These are phyloP conservation scores for Juglanconis oblonga DNA, from an alignment of 2,329 filamentous ascomycete genomes.

Conservation along the genomic window DNA sequence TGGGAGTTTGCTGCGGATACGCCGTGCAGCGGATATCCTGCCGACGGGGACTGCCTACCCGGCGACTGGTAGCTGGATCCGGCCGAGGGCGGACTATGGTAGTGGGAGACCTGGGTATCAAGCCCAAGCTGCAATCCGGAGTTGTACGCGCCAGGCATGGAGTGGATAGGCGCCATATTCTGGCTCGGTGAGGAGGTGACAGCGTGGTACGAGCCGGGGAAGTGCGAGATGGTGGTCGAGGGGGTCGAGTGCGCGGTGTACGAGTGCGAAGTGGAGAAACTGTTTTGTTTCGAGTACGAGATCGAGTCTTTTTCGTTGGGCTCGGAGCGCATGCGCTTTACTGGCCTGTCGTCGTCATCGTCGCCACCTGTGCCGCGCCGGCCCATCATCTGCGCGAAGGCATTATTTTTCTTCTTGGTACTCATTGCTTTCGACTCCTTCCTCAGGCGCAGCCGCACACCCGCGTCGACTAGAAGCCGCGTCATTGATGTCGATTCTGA, in stretches of 20 bases:
- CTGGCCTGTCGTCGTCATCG: slow-evolving; percentile 13
- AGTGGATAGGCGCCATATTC: slow-evolving; percentile 13
- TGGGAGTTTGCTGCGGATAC: slow-evolving; percentile 2
- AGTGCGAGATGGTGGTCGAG: slow-evolving; percentile 12
- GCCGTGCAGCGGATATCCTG: slow-evolving; percentile 13
- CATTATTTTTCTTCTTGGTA: slow-evolving; percentile 43
- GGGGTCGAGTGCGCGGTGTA: slow-evolving; percentile 14
- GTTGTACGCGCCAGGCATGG: slow-evolving; percentile 11
- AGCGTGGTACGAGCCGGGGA: slow-evolving; percentile 8
- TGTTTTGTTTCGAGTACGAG: slow-evolving; percentile 15
- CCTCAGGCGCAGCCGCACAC: slow-evolving; percentile 75
- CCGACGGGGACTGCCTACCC: slow-evolving; percentile 13
- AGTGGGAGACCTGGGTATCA: slow-evolving; percentile 14
- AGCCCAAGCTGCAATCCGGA: slow-evolving; percentile 10
- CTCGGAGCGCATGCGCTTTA: slow-evolving; percentile 17
- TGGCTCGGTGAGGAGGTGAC: slow-evolving; percentile 17
- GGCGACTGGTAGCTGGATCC: slow-evolving; percentile 19
- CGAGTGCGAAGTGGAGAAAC: slow-evolving; percentile 12
- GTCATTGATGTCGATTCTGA: slow-evolving; percentile 79
- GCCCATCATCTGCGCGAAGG: slow-evolving; percentile 23
- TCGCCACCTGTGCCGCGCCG: slow-evolving; percentile 2
- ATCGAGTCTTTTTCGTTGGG: slow-evolving; percentile 9
- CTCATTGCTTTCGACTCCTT: slow-evolving; percentile 70
- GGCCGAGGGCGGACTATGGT: slow-evolving; percentile 16
- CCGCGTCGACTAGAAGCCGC: slow-evolving; percentile 80